A percentile compares a stretch with the other conserved stretches of the same genome.
Conservation (phyloP, 768 basidiomycete genomes). For the Suillus americanus region DNA sequence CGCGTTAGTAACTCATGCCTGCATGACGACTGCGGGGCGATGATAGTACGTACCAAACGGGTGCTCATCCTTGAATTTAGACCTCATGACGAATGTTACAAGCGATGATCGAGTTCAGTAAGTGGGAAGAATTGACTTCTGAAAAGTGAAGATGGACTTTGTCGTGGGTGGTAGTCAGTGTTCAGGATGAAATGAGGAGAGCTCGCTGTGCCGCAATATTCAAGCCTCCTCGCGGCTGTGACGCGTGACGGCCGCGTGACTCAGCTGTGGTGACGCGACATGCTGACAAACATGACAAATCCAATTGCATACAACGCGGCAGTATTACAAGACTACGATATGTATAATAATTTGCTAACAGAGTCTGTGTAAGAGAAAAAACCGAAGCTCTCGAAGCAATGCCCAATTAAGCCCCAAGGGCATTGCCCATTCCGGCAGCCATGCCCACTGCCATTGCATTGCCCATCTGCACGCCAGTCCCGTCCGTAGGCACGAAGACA, state of each 20-base stretch:
- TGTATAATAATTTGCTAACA: neutral
- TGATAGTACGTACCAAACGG: conserved; percentile 72
- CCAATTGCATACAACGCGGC: neutral
- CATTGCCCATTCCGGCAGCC: conserved; percentile 61
- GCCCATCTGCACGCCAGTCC: conserved; percentile 56
- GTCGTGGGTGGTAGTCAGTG: conserved; percentile 26
- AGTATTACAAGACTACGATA: neutral
- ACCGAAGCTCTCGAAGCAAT: neutral
- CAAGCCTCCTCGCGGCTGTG: conserved; percentile 33
- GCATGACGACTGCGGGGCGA: conserved; percentile 16
- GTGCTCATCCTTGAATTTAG: conserved; percentile 99
- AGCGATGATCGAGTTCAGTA: conserved; percentile 7
- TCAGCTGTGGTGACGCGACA: conserved; percentile 4
- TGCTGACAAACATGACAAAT: neutral
- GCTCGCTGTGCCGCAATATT: conserved; percentile 21
- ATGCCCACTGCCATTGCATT: conserved; percentile 65
- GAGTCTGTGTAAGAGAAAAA: neutral
- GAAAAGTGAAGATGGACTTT: conserved; percentile 10
- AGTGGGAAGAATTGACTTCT: conserved; percentile 7
- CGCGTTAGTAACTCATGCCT: conserved; percentile 31
- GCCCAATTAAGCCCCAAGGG: conserved; percentile 13
- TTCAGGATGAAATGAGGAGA: conserved; percentile 21
- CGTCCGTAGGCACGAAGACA: conserved; percentile 69
- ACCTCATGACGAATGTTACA: conserved; percentile 59
- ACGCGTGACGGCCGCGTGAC: conserved; percentile 33